These are phyloP conservation scores for Pythium brachiatum DNA, from an alignment of 352 stramenopile species.

Conservation along the genomic window DNA sequence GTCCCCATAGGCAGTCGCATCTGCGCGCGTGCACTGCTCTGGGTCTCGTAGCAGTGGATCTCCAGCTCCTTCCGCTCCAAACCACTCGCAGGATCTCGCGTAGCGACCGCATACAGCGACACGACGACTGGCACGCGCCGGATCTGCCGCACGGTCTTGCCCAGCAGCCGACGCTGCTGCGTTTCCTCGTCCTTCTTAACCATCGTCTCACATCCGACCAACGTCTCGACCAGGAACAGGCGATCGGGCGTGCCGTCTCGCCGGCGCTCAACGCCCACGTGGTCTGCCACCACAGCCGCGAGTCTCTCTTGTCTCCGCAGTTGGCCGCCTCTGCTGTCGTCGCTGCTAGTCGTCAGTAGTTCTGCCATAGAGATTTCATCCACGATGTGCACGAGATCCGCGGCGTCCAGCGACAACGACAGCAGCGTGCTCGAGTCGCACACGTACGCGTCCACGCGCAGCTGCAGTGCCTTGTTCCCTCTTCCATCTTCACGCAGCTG, in stretches of 20 bases:
- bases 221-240: constrained; percentile 45
- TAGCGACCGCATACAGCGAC: constrained; percentile 23
- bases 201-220: not conserved
- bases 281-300: constrained; percentile 42
- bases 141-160: constrained; percentile 45
- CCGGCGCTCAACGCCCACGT: constrained; percentile 50
- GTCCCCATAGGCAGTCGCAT: constrained; percentile 17
- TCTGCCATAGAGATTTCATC: constrained; percentile 19
- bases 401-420: constrained; percentile 42
- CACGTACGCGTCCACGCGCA: constrained; percentile 66
- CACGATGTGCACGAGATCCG: constrained; percentile 45
- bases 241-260: constrained; percentile 44
- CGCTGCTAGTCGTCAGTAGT: not conserved
- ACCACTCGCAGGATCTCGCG: not conserved
- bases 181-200: not conserved
- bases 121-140: constrained; percentile 37
- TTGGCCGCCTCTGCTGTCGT: not conserved
- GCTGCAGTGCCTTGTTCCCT: constrained; percentile 3
- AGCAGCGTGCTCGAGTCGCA: constrained; percentile 43
- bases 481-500: not conserved
- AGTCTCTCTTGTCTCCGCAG: constrained; percentile 26
- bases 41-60: constrained; percentile 46
- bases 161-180: constrained; percentile 16
- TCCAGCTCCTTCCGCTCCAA: constrained; percentile 8
- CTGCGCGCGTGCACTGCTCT: constrained; percentile 31